Evolutionary conservation across 148 eudicot species (phyloP).

Genomic region (Mesembryanthemum crystallinum): DNA sequence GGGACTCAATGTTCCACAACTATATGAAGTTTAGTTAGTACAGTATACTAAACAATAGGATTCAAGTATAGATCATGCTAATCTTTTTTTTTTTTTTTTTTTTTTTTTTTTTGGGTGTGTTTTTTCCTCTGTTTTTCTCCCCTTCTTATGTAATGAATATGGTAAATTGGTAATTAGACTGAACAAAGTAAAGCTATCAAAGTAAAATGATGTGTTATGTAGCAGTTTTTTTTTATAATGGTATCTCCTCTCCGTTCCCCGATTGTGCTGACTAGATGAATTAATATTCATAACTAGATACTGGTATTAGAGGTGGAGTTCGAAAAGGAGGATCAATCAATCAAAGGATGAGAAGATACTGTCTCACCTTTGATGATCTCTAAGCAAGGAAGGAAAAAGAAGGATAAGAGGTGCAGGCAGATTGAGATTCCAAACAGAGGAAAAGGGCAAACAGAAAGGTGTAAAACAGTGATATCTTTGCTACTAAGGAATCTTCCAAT

Average conservation of each 20-base stretch:
- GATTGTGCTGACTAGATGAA: not conserved
- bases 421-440: conserved; percentile 25
- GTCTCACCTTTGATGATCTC: conserved; percentile 21
- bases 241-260: too few species aligned
- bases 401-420: conserved; percentile 19
- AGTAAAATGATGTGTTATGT: too few species aligned
- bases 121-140: too few species aligned
- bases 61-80: conserved; percentile 13
- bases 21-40: conserved; percentile 23
- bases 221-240: not conserved
- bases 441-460: conserved; percentile 27
- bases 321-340: conserved; percentile 11
- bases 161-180: too few species aligned
- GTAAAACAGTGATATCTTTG: conserved; percentile 17
- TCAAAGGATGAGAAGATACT: conserved; percentile 20
- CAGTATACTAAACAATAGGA: not conserved
- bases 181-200: not conserved
- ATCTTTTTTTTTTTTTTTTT: not conserved
- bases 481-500: conserved; percentile 26
- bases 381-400: conserved; percentile 2
- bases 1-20: conserved; percentile 74
- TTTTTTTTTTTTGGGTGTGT: not conserved
- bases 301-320: not conserved
- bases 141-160: not conserved
- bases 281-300: not conserved